Base-by-base conservation (phyloP, 306 rosid species). In the Trifolium pratense region DNA sequence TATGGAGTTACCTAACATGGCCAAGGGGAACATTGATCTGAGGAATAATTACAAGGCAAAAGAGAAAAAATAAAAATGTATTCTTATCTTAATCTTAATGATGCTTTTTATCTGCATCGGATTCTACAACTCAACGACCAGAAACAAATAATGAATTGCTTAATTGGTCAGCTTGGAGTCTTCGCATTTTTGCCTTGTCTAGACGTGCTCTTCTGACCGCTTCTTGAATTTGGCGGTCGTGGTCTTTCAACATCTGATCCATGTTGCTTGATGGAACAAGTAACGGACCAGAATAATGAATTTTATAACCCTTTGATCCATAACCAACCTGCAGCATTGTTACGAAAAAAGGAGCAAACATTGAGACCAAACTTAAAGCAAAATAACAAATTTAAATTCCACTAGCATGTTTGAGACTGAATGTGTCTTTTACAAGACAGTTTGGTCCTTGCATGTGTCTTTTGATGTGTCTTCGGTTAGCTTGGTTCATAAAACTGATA, bases 191-290 rank as follows among this genome's bases (percentile, higher is more conserved):
- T 10, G 99, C 99, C 85, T 91, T 94, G 90, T 89, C 97, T 1
- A 91, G 74, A 5, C 97, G 95, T 2, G 97, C 89, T 78, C 96
- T 86, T 87, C 97, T 80, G 68, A 83, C 96, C 2, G 91, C 97
- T 84, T 95, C 99, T 74, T 95, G 99, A 78, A 95, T 92, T 20
- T 95, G 99, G 48, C 97, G 92, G 76, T 95, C 97, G 0, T 95
- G 97, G 80, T 95, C 99, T 85, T 95, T 95, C 84, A 95, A 80
- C 97, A 91, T 84, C 88, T 95, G 99, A 55, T 94, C 99, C 91
- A 84, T 82, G 87, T 95, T 95, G 82, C 90, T 85, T 11, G 97
- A 91, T n/a, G 97, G 96, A 69, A 90, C 97, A 10, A 95, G 76
- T 82, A 95, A 78, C 13, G 99, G 99, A 61, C 99, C 99, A 25